phyloP scores from a whole-genome alignment of 495 filamentous ascomycete genomes.

The Penicillium goetzii region DNA sequence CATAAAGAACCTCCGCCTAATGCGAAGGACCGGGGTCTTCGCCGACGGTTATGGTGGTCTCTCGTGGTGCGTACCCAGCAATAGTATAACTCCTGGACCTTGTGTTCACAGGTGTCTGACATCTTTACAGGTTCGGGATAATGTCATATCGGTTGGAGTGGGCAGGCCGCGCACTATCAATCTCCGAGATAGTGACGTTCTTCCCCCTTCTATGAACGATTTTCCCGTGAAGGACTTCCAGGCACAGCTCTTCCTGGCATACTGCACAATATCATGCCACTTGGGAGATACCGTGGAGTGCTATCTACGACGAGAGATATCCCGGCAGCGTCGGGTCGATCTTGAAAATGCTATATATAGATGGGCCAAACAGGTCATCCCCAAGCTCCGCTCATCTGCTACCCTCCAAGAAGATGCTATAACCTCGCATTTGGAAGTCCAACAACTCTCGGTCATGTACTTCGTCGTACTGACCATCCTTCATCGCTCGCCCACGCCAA shows the following conservation, averaged over 20 bases:
- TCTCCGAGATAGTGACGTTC: conserved; percentile 34
- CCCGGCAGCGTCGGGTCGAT: conserved; percentile 30
- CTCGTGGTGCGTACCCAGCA: conserved; percentile 28
- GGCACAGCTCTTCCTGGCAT: conserved; percentile 31
- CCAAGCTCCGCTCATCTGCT: conserved; percentile 28
- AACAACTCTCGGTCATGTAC: conserved; percentile 35
- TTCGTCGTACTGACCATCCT: conserved; percentile 35
- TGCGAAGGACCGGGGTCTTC: conserved; percentile 31
- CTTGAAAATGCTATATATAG: conserved; percentile 36
- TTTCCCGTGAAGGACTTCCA: conserved; percentile 33
- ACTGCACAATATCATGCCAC: conserved; percentile 34
- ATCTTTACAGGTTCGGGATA: conserved; percentile 30
- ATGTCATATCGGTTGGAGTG: conserved; percentile 37
- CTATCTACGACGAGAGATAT: conserved; percentile 32
- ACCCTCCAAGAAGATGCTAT: conserved; percentile 25
- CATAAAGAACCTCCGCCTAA: conserved; percentile 34
- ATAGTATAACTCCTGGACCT: too few species aligned
- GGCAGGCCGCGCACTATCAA: conserved; percentile 37
- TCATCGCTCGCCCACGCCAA: conserved; percentile 33
- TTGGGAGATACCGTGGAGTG: conserved; percentile 36
- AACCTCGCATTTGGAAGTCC: conserved; percentile 28
- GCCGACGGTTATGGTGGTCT: conserved; percentile 37
- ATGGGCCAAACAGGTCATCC: conserved; percentile 37
- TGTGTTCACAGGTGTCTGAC: conserved; percentile 10
- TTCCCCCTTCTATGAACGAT: conserved; percentile 36